phyloP scores from a whole-genome alignment of 1,139 yeast species.

The Sugiyamaella sp. region DNA sequence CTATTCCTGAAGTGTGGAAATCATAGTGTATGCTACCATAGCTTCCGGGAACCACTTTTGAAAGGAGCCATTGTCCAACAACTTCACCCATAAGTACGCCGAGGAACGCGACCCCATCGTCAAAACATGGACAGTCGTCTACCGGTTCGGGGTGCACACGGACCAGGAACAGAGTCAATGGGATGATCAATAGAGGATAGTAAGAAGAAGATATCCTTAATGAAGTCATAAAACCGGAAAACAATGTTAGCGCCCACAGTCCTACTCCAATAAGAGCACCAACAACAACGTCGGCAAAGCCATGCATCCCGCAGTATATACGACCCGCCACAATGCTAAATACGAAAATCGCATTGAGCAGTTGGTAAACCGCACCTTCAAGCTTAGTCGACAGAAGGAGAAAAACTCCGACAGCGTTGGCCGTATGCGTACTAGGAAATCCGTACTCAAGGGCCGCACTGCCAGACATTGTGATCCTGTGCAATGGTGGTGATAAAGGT shows the following conservation, averaged over 20 bases:
- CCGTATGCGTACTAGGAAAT: slow-evolving; percentile 90
- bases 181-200: slow-evolving; percentile 29
- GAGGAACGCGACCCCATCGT: slow-evolving; percentile 89
- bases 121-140: slow-evolving; percentile 95
- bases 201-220: slow-evolving; percentile 21
- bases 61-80: slow-evolving; percentile 52
- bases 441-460: slow-evolving; percentile 94
- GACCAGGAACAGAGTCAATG: slow-evolving; percentile 41
- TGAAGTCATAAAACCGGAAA: slow-evolving; percentile 30
- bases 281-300: slow-evolving; percentile 69
- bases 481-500: slow-evolving; percentile 90
- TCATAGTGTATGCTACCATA: slow-evolving; percentile 47
- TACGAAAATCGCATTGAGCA: slow-evolving; percentile 53
- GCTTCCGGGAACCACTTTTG: not conserved
- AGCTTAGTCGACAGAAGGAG: slow-evolving; percentile 47
- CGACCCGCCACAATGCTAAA: slow-evolving; percentile 75
- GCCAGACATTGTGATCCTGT: slow-evolving; percentile 84
- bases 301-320: slow-evolving; percentile 97
- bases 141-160: slow-evolving; percentile 82
- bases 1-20: slow-evolving; percentile 48
- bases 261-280: slow-evolving; percentile 68
- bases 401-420: slow-evolving; percentile 86
- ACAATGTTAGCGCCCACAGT: slow-evolving; percentile 37
- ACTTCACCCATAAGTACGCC: slow-evolving; percentile 86
- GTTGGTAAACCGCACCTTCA: slow-evolving; percentile 26